phyloP scores from a whole-genome alignment of 805 yeast genomes.

The Ogataea wickerhamii region DNA sequence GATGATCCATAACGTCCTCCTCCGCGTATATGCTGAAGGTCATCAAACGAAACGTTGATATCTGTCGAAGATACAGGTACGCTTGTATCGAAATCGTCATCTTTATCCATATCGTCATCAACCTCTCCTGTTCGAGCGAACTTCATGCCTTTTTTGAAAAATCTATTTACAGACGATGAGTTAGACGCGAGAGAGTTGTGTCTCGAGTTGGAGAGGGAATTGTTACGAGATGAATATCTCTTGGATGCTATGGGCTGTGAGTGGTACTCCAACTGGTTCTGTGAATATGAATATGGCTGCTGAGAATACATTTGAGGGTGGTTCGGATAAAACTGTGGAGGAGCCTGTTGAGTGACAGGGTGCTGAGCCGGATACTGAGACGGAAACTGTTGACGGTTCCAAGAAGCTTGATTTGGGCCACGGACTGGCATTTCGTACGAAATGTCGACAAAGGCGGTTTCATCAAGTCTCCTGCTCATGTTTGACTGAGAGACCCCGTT shows the following conservation, averaged over 20 bases:
- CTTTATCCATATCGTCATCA: slow-evolving; percentile 28
- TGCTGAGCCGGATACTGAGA: slow-evolving; percentile 1
- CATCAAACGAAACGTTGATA: slow-evolving; percentile 51
- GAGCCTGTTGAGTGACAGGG: not conserved
- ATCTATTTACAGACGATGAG: slow-evolving; percentile 34
- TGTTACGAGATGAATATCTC: slow-evolving; percentile 4
- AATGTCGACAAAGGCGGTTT: slow-evolving; percentile 44
- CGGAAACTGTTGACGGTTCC: slow-evolving; percentile 3
- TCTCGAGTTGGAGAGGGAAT: slow-evolving; percentile 17
- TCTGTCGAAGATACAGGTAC: slow-evolving; percentile 29
- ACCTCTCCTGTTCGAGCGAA: slow-evolving; percentile 26
- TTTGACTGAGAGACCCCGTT: slow-evolving; percentile 26
- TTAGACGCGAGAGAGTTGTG: slow-evolving; percentile 26
- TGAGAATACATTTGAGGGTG: not conserved
- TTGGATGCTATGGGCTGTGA: slow-evolving; percentile 2
- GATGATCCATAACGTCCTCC: slow-evolving; percentile 62
- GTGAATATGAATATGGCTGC: not conserved
- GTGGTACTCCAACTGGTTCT: slow-evolving; percentile 5
- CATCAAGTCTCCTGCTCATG: slow-evolving; percentile 37
- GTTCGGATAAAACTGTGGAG: not conserved
- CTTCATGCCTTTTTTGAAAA: slow-evolving; percentile 39
- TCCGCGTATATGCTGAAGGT: slow-evolving; percentile 59
- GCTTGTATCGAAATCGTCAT: slow-evolving; percentile 31
- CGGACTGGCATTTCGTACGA: slow-evolving; percentile 36
- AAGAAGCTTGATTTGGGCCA: slow-evolving; percentile 4